Evolutionary conservation across 805 yeast species (phyloP), one percentile per base, ranked within the genome.

Genomic region (Nakazawaea siamensis): DNA sequence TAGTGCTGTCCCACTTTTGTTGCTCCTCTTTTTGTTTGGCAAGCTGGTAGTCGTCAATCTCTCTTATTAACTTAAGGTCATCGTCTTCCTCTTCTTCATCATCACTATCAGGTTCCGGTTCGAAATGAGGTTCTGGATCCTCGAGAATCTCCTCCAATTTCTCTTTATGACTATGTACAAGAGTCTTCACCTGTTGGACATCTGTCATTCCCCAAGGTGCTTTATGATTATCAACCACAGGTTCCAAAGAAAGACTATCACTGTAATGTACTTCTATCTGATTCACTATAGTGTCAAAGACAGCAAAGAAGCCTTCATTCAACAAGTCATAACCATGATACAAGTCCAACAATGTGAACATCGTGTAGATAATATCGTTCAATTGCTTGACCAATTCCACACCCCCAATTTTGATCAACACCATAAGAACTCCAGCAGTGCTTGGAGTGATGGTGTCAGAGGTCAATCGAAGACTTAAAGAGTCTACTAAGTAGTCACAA

Each of bases 281-380:
- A 21, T 57, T 55, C 5, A 76, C 60, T 4, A 84, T 54, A 18
- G 74, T 77, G 35, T 70, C 70, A 47, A 88, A 85, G 0, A 85
- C 80, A 3, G 66, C 56, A 42, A 87, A 82, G 40, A 85, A 78
- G 1, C 85, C 84, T 39, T 78, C 78, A 35, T 84, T 77, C 13
- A 92, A 58, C 12, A 66, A 62, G 2, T 76, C 60, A 52, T 90
- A 90, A 0, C 90, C 94, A 56, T 88, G 95, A 49, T 80, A 90
- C 35, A 76, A 64, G 56, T 90, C 97, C 33, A 90, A 63, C 24
- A 88, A 58, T 14, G 78, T 73, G 52, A 90, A 86, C 42, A 86
- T 68, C 3, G 87, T 74, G 31, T 76, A 70, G 14, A 90, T 60
- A 1, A 90, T 65, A 52, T 90, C 97, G 33, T 66, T 72, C 34